Evolutionary conservation across 2,329 filamentous ascomycete genomes (phyloP).

Genomic region (Aspergillus aculeatinus): DNA sequence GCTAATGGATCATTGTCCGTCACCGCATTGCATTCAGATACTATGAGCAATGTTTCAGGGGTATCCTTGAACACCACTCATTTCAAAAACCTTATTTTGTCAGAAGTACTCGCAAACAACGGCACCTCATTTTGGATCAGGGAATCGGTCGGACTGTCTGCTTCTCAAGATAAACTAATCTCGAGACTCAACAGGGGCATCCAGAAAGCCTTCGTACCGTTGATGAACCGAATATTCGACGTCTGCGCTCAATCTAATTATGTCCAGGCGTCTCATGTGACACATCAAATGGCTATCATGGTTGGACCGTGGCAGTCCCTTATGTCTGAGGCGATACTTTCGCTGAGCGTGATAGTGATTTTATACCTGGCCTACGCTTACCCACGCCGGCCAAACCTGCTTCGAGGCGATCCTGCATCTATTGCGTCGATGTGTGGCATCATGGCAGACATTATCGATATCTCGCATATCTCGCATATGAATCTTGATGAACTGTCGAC

Average conservation of each 20-base stretch:
- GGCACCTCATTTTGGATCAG: background rate
- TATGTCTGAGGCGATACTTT: constrained; percentile 1
- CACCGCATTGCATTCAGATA: background rate
- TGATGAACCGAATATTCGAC: constrained; percentile 10
- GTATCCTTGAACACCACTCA: constrained; percentile 1
- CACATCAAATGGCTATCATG: constrained; percentile 2
- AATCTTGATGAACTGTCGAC: constrained; percentile 5
- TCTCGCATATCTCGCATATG: constrained; percentile 4
- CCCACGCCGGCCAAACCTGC: constrained; percentile 4
- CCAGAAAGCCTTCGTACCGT: constrained; percentile 4
- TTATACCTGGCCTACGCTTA: constrained; percentile 6
- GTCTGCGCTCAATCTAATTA: constrained; percentile 1
- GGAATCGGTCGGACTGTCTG: background rate
- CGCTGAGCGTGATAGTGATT: background rate
- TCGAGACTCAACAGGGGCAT: background rate
- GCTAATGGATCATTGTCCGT: constrained; percentile 7
- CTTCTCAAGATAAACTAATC: background rate
- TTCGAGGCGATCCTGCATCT: constrained; percentile 8
- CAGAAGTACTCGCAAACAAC: constrained; percentile 1
- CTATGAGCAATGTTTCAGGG: background rate
- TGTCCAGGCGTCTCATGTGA: constrained; percentile 5
- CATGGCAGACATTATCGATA: constrained; percentile 6
- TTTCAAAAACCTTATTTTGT: constrained; percentile 4
- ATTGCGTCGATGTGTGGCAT: constrained; percentile 11
- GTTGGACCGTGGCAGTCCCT: background rate